phyloP scores from a whole-genome alignment of 768 basidiomycete genomes.

The Tremella fuciformis region DNA sequence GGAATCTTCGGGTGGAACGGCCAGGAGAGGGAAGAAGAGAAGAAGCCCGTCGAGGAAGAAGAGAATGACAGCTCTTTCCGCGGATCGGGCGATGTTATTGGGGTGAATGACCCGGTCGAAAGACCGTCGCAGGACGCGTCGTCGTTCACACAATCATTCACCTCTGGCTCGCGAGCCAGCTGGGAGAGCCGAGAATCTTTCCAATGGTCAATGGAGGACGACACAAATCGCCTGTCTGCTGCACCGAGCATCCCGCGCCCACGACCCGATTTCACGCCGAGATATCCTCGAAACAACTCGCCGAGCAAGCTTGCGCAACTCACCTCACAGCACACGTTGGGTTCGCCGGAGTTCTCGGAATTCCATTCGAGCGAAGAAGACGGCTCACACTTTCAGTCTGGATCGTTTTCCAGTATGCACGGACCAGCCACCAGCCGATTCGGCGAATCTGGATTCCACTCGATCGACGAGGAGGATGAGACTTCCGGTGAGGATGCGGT shows the following conservation, averaged over 20 bases:
- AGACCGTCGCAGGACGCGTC: slow-evolving; percentile 34
- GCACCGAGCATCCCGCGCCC: slow-evolving; percentile 45
- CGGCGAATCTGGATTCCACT: slow-evolving; percentile 40
- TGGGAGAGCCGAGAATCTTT: slow-evolving; percentile 49
- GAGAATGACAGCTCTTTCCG: slow-evolving; percentile 23
- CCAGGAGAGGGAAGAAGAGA: slow-evolving; percentile 16
- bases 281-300: slow-evolving; percentile 48
- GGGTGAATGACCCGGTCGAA: slow-evolving; percentile 35
- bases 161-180: slow-evolving; percentile 42
- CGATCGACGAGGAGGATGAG: slow-evolving; percentile 46
- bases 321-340: slow-evolving; percentile 30
- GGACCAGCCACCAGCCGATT: slow-evolving; percentile 39
- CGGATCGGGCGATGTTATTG: slow-evolving; percentile 47
- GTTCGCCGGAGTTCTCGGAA: slow-evolving; percentile 45
- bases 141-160: slow-evolving; percentile 46
- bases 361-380: slow-evolving; percentile 26
- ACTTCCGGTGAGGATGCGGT: slow-evolving; percentile 40
- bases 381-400: slow-evolving; percentile 32
- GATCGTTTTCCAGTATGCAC: slow-evolving; percentile 14
- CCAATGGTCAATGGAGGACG: slow-evolving; percentile 42
- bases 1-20: slow-evolving; percentile 45
- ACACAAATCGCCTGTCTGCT: slow-evolving; percentile 37
- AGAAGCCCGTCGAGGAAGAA: slow-evolving; percentile 15
- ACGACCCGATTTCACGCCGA: slow-evolving; percentile 48
- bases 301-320: slow-evolving; percentile 42